Conservation (phyloP, 2,329 filamentous ascomycete species). For the Colletotrichum aenigma region DNA sequence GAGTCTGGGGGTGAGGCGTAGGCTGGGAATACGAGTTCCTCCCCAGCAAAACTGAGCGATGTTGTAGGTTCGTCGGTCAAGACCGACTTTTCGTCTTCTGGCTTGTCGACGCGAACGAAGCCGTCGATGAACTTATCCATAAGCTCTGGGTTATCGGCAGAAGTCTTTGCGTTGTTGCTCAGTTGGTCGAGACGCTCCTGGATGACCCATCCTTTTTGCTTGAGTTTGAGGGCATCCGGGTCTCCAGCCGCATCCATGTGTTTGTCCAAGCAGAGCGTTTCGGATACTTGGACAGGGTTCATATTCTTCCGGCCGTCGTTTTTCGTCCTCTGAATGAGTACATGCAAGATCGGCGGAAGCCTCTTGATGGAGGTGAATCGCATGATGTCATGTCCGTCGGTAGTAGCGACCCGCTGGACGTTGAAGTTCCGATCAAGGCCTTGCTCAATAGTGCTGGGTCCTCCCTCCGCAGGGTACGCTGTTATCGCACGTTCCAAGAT, state of each 20-base stretch:
- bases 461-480: constrained; percentile 58
- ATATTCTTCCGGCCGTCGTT: constrained; percentile 78
- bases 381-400: constrained; percentile 54
- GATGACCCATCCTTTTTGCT: constrained; percentile 76
- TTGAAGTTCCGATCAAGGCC: constrained; percentile 88
- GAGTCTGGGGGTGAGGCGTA: neutral
- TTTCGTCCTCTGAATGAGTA: constrained; percentile 85
- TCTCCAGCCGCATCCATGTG: constrained; percentile 75
- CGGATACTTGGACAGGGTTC: constrained; percentile 78
- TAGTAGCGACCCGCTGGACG: constrained; percentile 64
- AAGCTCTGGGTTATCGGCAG: constrained; percentile 3
- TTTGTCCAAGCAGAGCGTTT: constrained; percentile 84
- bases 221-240: constrained; percentile 65
- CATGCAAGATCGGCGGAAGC: constrained; percentile 85
- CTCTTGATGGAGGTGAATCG: constrained; percentile 74
- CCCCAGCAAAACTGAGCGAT: constrained; percentile 10
- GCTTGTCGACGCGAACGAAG: constrained; percentile 1
- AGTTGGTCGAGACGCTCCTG: constrained; percentile 67
- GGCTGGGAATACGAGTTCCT: neutral
- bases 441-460: constrained; percentile 72
- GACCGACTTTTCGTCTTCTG: neutral
- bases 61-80: neutral
- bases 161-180: neutral
- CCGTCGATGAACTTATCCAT: constrained; percentile 1
- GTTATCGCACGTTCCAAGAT: constrained; percentile 68